Evolutionary conservation across 176 grass and related monocot species (phyloP).

Genomic region (Bolboschoenus planiculmis): DNA sequence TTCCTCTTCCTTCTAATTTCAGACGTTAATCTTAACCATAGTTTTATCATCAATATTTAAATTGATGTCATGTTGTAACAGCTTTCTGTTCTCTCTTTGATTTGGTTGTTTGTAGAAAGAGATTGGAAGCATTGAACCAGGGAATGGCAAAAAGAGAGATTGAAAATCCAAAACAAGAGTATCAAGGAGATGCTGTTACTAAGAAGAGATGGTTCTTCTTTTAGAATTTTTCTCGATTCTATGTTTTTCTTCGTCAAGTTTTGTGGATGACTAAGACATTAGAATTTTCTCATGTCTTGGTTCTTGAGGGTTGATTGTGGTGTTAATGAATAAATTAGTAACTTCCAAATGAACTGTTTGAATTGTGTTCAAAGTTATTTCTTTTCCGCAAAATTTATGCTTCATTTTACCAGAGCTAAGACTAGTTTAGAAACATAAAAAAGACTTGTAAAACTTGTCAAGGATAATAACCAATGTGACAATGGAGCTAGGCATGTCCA

Average conservation of each 20-base stretch:
- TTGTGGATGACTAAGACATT: neutral
- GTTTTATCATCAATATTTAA: neutral
- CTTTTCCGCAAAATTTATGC: neutral
- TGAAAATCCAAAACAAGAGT: constrained; percentile 18
- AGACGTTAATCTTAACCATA: neutral
- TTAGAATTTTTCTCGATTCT: neutral
- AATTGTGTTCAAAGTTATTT: neutral
- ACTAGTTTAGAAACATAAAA: neutral
- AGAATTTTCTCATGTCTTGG: neutral
- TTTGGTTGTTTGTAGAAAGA: constrained; percentile 41
- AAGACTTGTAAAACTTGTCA: neutral
- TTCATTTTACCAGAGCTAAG: neutral
- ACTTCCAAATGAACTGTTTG: neutral
- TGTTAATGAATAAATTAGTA: neutral
- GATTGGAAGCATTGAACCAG: constrained; percentile 65
- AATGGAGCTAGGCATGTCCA: neutral
- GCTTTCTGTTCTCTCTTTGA: neutral
- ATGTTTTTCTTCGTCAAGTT: neutral
- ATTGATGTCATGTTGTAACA: neutral
- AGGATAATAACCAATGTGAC: neutral
- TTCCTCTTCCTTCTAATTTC: constrained; percentile 19
- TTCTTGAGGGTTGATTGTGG: neutral
- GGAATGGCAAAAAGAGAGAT: constrained; percentile 46
- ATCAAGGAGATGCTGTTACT: constrained; percentile 3
- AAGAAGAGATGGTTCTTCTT: constrained; percentile 42